phyloP scores from a whole-genome alignment of 1,139 yeast genomes.

The Saccharomyces hybrid region DNA sequence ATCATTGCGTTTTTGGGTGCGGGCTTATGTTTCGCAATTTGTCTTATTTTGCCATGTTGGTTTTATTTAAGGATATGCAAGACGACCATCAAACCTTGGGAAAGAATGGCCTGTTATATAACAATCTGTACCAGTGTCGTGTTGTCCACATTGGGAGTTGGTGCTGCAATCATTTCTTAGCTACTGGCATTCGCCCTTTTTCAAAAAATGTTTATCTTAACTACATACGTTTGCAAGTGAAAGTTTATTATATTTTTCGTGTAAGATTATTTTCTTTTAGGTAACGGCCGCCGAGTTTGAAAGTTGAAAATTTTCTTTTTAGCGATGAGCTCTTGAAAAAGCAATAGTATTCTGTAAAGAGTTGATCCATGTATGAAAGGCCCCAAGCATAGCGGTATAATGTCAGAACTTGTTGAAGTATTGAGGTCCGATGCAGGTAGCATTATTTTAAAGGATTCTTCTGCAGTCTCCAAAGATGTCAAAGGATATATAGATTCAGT shows the following conservation, averaged over 20 bases:
- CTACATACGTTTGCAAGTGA: background rate
- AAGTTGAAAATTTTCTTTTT: background rate
- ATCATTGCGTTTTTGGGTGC: conserved; percentile 80
- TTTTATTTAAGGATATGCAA: conserved; percentile 59
- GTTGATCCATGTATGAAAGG: background rate
- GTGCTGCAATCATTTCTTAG: conserved; percentile 37
- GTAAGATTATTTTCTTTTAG: background rate
- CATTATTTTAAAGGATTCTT: conserved; percentile 16
- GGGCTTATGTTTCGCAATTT: conserved; percentile 70
- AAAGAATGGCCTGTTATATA: conserved; percentile 36
- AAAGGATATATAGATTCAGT: conserved; percentile 28
- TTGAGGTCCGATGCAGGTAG: conserved; percentile 17
- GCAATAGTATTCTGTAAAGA: background rate
- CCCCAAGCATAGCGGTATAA: conserved; percentile 2
- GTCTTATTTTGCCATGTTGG: conserved; percentile 66
- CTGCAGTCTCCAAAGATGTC: conserved; percentile 17
- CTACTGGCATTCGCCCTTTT: background rate
- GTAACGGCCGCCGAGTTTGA: background rate
- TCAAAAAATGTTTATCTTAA: background rate
- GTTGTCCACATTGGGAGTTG: conserved; percentile 47
- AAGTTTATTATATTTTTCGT: background rate
- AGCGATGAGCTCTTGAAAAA: background rate
- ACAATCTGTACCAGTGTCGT: conserved; percentile 43
- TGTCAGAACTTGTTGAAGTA: conserved; percentile 15
- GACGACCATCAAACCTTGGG: conserved; percentile 36